Evolutionary conservation across 2,329 filamentous ascomycete species (phyloP), one percentile per base, ranked within the genome.

Genomic region (Zasmidium angulare): DNA sequence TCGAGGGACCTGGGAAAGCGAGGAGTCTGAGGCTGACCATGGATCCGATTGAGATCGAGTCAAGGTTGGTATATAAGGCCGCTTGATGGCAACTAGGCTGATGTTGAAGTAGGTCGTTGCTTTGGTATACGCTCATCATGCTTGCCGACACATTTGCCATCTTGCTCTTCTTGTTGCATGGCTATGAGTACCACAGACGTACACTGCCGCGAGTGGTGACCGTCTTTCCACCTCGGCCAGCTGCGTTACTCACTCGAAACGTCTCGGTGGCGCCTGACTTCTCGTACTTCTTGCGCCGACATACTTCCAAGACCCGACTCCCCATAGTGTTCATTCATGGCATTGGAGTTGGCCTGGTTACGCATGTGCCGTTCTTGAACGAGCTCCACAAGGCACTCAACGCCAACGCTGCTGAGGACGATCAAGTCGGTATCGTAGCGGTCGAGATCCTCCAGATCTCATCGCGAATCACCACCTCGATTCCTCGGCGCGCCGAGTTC

Each of bases 271-370:
- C 80, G 3, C 67, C 75, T 2, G 72, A 76, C 10, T 63, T 89
- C 4, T 81, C 82, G 61, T 90, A 91, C 76, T 90, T 86, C 85
- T 78, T 87, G 66, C 81, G 83, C 1, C 84, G 84, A 3, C 87
- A 90, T 68, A 84, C 79, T 0, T 86, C 84, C 1, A 79, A 79
- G 53, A 82, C 77, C 0, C 78, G 78, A 46, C 74, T 83, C 0
- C 88, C 88, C 0, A 73, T 90, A 7, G 73, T 91, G 2, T 90
- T 89, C 73, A 79, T 90, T 50, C 88, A 90, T 65, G 88, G 88
- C 17, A 89, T 90, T 51, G 87, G 88, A 46, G 65, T 90, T 58
- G 88, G 88, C 0, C 79, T 90, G 1, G 83, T 83, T 69, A 82
- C 86, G 0, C 89, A 90, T 65, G 75, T 81, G 12, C 71, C 75